Evolutionary conservation across 2,329 filamentous ascomycete genomes (phyloP).

Genomic region (Dothistroma septosporum): DNA sequence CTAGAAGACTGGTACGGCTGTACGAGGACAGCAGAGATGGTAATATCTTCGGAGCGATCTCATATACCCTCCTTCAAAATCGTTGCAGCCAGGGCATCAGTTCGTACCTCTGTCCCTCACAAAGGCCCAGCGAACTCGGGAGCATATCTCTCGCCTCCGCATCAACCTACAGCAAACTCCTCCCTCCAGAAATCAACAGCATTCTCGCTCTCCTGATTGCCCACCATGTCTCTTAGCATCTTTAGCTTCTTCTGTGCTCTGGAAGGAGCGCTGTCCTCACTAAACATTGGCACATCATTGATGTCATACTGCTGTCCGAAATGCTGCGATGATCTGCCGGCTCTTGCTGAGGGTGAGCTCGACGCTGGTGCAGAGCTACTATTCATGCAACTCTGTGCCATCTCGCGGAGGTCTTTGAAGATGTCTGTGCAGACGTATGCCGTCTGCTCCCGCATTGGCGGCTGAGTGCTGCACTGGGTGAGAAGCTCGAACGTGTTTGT

Average conservation of each 20-base stretch:
- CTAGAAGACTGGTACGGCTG: neutral
- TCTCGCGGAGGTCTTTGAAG: slow-evolving; percentile 22
- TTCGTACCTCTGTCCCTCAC: neutral
- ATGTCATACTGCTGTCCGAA: neutral
- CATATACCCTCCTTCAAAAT: neutral
- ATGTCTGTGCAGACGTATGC: slow-evolving; percentile 26
- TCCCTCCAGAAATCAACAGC: slow-evolving; percentile 39
- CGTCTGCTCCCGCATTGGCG: slow-evolving; percentile 25
- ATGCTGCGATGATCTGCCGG: neutral
- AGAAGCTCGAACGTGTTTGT: slow-evolving; percentile 24
- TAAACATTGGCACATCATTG: slow-evolving; percentile 1
- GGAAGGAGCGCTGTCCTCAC: slow-evolving; percentile 19
- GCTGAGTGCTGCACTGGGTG: slow-evolving; percentile 23
- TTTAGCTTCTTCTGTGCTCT: slow-evolving; percentile 19
- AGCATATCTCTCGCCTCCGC: neutral
- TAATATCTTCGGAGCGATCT: neutral
- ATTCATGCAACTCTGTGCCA: slow-evolving; percentile 20
- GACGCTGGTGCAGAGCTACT: slow-evolving; percentile 3
- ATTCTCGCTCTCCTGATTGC: slow-evolving; percentile 28
- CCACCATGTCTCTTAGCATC: slow-evolving; percentile 34
- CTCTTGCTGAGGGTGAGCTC: slow-evolving; percentile 13
- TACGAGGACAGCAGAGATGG: neutral
- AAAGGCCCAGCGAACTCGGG: neutral
- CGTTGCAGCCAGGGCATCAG: too few species aligned
- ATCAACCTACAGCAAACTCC: slow-evolving; percentile 31